Evolutionary conservation across 2,329 filamentous ascomycete genomes (phyloP).

Genomic region (Teratosphaeria pseudoeucalypti): DNA sequence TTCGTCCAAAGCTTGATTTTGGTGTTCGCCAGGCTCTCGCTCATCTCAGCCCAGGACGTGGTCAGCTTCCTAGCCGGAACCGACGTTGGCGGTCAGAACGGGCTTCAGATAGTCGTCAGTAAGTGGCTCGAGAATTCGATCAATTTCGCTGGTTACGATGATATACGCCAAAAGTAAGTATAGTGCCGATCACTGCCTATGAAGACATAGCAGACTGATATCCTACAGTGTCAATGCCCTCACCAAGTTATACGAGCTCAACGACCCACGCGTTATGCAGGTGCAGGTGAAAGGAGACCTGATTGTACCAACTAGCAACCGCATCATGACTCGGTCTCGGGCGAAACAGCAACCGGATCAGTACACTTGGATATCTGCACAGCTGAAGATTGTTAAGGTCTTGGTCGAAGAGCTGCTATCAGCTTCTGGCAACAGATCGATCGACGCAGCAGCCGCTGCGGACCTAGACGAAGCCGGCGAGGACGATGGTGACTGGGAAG

Average conservation of each 20-base stretch:
- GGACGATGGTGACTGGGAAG: conserved; percentile 81
- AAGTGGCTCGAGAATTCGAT: conserved; percentile 98
- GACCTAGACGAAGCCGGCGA: conserved; percentile 55
- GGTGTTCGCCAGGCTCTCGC: conserved; percentile 82
- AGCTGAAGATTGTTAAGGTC: conserved; percentile 92
- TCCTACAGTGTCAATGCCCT: conserved; percentile 71
- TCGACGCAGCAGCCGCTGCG: conserved; percentile 49
- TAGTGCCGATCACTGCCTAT: not conserved
- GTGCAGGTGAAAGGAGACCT: conserved; percentile 87
- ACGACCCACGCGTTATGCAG: conserved; percentile 67
- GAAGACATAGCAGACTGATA: conserved; percentile 3
- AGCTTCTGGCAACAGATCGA: conserved; percentile 49
- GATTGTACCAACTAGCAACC: conserved; percentile 64
- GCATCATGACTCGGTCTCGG: conserved; percentile 90
- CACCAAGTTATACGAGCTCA: conserved; percentile 78
- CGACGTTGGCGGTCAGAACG: conserved; percentile 66
- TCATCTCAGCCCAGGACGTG: conserved; percentile 77
- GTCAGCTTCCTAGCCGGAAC: conserved; percentile 84
- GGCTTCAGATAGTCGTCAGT: conserved; percentile 76
- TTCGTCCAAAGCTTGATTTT: conserved; percentile 95
- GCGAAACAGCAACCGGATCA: conserved; percentile 81
- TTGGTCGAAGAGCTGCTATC: conserved; percentile 84
- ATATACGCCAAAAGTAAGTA: conserved; percentile 89
- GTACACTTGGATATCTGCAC: conserved; percentile 76
- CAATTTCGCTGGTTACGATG: conserved; percentile 95